A percentile compares a stretch with the other conserved stretches of the same genome.
phyloP scores from a whole-genome alignment of 331 rosid species.

The Saraca asoca region DNA sequence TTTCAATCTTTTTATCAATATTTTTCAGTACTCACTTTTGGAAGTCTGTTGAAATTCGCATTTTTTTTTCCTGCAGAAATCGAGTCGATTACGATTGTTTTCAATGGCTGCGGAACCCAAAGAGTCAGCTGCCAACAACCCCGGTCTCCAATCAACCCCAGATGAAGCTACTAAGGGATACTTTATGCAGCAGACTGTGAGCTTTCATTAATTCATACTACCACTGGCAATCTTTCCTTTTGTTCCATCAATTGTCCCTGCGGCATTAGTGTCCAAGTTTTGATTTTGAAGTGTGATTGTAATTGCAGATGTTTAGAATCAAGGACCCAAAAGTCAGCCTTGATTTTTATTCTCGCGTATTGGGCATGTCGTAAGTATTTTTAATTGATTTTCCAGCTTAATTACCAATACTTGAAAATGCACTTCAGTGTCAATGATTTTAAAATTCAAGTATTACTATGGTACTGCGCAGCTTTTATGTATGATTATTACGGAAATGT shows the following conservation, averaged over 20 bases:
- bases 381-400: not conserved
- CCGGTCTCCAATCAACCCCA: conserved; percentile 64
- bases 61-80: conserved; percentile 39
- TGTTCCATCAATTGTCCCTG: not conserved
- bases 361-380: conserved; percentile 92
- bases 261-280: not conserved
- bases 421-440: not conserved
- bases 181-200: conserved; percentile 90
- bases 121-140: conserved; percentile 73
- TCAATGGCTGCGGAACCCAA: conserved; percentile 78
- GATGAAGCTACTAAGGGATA: conserved; percentile 85
- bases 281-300: conserved; percentile 1
- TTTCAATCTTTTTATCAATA: not conserved
- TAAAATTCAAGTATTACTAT: not conserved
- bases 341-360: conserved; percentile 84
- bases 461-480: not conserved
- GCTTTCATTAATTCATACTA: conserved; percentile 4
- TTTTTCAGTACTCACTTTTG: not conserved
- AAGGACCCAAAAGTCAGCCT: conserved; percentile 97
- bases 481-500: too few relatives aligned
- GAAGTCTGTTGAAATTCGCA: not conserved
- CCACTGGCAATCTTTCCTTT: too few relatives aligned
- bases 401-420: conserved; percentile 10
- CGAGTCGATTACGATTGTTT: conserved; percentile 45
- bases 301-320: conserved; percentile 82